phyloP scores from a whole-genome alignment of 768 basidiomycete species.

The Leccinellum luteum region DNA sequence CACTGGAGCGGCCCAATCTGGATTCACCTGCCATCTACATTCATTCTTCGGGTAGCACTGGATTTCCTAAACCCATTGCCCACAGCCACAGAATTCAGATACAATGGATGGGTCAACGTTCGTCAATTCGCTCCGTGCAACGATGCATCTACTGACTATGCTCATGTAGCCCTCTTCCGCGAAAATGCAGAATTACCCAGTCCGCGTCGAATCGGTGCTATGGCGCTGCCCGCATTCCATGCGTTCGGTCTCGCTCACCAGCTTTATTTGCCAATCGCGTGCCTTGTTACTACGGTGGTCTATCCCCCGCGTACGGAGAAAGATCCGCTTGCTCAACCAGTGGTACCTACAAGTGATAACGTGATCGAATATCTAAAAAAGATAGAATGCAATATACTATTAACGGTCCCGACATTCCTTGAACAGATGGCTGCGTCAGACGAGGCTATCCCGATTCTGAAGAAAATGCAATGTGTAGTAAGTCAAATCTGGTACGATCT shows the following conservation, averaged over 20 bases:
- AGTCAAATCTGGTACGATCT: not conserved
- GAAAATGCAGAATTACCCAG: conserved; percentile 1
- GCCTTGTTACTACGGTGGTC: conserved; percentile 15
- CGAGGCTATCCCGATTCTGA: conserved; percentile 24
- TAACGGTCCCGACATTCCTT: conserved; percentile 40
- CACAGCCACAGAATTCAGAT: conserved; percentile 33
- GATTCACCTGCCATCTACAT: conserved; percentile 42
- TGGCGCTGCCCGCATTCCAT: conserved; percentile 32
- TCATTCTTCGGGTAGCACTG: conserved; percentile 51
- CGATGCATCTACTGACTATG: not conserved
- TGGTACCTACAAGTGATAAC: conserved; percentile 38
- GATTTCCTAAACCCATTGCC: conserved; percentile 45
- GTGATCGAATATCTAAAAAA: conserved; percentile 34
- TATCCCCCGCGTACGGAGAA: conserved; percentile 26
- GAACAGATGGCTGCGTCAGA: conserved; percentile 34
- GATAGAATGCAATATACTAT: conserved; percentile 29
- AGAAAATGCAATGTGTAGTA: conserved; percentile 29
- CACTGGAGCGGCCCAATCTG: conserved; percentile 14
- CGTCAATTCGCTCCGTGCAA: conserved; percentile 2
- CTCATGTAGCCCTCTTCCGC: conserved; percentile 1
- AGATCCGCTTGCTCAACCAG: conserved; percentile 27
- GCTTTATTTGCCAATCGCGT: conserved; percentile 22
- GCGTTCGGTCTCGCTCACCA: conserved; percentile 14
- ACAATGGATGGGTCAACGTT: conserved; percentile 37
- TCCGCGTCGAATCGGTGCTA: conserved; percentile 18